Evolutionary conservation across 2,329 filamentous ascomycete genomes (phyloP).

Genomic region (Diaporthe ilicicola): DNA sequence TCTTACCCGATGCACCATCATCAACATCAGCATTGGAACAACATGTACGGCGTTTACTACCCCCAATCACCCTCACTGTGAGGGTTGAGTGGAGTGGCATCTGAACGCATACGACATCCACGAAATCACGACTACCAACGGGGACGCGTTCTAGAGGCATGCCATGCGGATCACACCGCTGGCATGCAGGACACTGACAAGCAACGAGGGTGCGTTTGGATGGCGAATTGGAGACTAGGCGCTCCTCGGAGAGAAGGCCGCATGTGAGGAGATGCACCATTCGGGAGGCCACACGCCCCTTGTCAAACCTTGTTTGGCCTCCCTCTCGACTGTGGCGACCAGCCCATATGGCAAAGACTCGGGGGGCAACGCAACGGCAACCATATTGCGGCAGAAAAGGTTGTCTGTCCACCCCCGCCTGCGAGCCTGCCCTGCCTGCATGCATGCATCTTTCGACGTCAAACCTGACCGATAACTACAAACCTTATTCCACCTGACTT

Average conservation of each 20-base stretch:
- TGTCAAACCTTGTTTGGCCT: constrained; percentile 26
- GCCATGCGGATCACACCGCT: constrained; percentile 14
- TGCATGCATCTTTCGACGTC: constrained; percentile 5
- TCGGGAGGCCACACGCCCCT: constrained; percentile 16
- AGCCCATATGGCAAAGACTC: neutral
- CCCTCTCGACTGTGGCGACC: constrained; percentile 17
- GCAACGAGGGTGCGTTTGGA: constrained; percentile 9
- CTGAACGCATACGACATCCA: constrained; percentile 10
- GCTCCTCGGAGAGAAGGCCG: constrained; percentile 11
- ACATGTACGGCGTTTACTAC: constrained; percentile 47
- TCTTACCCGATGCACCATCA: constrained; percentile 44
- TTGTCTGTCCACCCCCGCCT: constrained; percentile 5
- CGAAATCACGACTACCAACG: constrained; percentile 7
- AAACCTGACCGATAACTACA: constrained; percentile 23
- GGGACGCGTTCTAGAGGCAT: constrained; percentile 20
- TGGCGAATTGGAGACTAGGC: constrained; percentile 5
- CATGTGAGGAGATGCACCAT: constrained; percentile 7
- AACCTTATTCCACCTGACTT: constrained; percentile 26
- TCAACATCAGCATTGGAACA: constrained; percentile 44
- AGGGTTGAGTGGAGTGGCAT: constrained; percentile 11
- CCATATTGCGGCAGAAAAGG: neutral
- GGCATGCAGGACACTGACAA: constrained; percentile 22
- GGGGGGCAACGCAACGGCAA: neutral
- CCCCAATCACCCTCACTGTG: constrained; percentile 40
- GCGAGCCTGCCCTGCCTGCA: neutral